Conservation (phyloP, 345 rosid species). For the Trapa incisa region DNA sequence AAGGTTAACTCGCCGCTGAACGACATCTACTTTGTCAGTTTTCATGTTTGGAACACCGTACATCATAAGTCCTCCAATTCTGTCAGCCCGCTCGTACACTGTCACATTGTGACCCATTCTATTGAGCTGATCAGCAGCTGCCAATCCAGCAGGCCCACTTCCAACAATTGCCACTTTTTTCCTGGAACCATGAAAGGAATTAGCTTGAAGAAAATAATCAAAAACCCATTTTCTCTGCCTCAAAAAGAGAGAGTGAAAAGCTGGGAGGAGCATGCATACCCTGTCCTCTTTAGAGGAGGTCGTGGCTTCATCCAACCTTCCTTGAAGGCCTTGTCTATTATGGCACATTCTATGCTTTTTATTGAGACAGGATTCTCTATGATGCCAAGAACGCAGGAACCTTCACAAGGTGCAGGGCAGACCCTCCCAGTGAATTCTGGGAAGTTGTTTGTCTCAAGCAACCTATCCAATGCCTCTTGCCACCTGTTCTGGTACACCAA, state of each 20-base stretch:
- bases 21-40: conserved; percentile 78
- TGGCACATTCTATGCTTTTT: conserved; percentile 81
- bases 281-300: conserved; percentile 77
- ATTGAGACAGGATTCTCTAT: conserved; percentile 98
- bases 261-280: conserved; percentile 32
- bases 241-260: neutral
- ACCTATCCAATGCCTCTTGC: conserved; percentile 88
- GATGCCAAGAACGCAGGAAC: conserved; percentile 97
- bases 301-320: conserved; percentile 99
- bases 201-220: neutral
- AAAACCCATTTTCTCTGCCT: neutral
- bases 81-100: conserved; percentile 91
- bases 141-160: conserved; percentile 95
- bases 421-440: conserved; percentile 99
- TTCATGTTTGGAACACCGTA: conserved; percentile 99
- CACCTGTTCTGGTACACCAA: conserved; percentile 96
- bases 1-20: conserved; percentile 86
- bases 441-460: conserved; percentile 94
- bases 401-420: conserved; percentile 99
- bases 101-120: conserved; percentile 90
- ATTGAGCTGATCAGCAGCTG: conserved; percentile 97
- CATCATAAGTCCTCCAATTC: conserved; percentile 99
- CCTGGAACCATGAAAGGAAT: conserved; percentile 26
- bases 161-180: conserved; percentile 76
- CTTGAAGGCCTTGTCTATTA: conserved; percentile 89